Percentiles rank a stretch among this genome's conserved stretches.
Conservation (phyloP, 768 basidiomycete species). For the Tricholomella constricta region DNA sequence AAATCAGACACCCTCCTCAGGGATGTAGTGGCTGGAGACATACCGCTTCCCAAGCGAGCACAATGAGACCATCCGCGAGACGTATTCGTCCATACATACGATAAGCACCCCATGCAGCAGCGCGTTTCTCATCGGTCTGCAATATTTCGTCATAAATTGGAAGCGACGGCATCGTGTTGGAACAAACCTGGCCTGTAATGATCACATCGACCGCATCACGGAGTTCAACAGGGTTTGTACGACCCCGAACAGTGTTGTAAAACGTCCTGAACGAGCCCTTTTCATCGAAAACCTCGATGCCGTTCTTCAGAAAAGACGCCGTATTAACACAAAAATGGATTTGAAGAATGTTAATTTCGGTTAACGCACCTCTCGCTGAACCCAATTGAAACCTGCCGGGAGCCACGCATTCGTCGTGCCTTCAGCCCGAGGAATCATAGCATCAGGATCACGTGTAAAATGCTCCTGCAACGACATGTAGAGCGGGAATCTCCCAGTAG, state of each 20-base stretch:
- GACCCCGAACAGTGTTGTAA: constrained; percentile 39
- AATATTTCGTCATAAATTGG: constrained; percentile 7
- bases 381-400: constrained; percentile 39
- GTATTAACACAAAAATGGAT: constrained; percentile 44
- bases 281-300: constrained; percentile 41
- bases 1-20: neutral
- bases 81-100: constrained; percentile 59
- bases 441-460: constrained; percentile 37
- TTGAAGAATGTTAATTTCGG: constrained; percentile 22
- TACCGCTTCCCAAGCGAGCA: constrained; percentile 54
- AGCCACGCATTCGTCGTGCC: constrained; percentile 49
- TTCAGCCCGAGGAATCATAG: constrained; percentile 35
- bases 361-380: constrained; percentile 44
- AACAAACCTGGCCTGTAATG: constrained; percentile 52
- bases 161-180: neutral
- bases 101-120: constrained; percentile 58
- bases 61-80: constrained; percentile 58
- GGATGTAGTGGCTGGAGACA: constrained; percentile 20
- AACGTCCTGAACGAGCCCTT: constrained; percentile 35
- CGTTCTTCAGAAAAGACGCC: constrained; percentile 52
- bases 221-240: constrained; percentile 16
- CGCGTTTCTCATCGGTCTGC: constrained; percentile 49
- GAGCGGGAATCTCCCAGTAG: constrained; percentile 45
- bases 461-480: constrained; percentile 53
- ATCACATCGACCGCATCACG: constrained; percentile 46